Conservation (phyloP, 305 asterid species). For the Solanum hybrid region DNA sequence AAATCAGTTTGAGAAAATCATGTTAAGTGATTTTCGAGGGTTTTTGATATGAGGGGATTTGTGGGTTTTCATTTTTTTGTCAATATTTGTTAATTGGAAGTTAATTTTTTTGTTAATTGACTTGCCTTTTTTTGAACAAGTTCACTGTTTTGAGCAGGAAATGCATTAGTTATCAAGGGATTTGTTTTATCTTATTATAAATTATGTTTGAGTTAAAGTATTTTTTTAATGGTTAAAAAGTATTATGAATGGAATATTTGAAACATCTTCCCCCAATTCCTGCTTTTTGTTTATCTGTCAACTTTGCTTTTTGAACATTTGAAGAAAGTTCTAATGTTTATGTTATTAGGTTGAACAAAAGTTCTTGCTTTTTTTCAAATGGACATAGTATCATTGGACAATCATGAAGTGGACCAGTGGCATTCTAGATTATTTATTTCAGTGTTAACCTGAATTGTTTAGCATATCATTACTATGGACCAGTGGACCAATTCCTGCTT, state of each 20-base stretch:
- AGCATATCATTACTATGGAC: neutral
- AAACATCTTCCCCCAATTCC: neutral
- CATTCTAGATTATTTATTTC: neutral
- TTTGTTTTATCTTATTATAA: neutral
- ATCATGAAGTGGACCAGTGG: neutral
- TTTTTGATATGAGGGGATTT: neutral
- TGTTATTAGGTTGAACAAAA: neutral
- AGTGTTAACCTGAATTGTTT: neutral
- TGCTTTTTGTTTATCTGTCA: neutral
- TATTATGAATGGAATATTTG: neutral
- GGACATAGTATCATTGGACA: neutral
- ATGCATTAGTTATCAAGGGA: neutral
- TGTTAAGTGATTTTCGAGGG: neutral
- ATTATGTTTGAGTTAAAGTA: neutral
- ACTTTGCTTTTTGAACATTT: neutral
- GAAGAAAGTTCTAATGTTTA: neutral
- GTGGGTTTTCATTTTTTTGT: neutral
- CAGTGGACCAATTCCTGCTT: neutral
- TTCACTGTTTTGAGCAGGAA: neutral
- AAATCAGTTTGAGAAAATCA: neutral
- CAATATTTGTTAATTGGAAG: neutral
- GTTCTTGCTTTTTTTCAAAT: neutral
- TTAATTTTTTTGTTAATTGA: neutral
- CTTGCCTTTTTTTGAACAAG: neutral
- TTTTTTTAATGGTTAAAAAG: neutral